Evolutionary conservation across 2,329 filamentous ascomycete species (phyloP), one percentile per base, ranked within the genome.

Genomic region (Aquanectria penicillioides): DNA sequence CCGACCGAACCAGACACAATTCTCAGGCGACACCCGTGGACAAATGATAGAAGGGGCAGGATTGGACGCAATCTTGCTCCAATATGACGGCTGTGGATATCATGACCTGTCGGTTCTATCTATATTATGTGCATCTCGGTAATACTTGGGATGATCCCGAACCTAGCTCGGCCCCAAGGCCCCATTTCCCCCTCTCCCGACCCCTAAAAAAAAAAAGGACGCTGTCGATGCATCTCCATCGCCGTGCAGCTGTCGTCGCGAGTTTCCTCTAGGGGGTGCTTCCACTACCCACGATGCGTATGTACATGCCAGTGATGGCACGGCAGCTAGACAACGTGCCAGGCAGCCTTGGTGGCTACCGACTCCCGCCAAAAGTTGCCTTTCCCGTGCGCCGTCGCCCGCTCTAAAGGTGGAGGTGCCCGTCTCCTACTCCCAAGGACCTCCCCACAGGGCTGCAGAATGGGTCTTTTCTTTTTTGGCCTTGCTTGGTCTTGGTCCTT

Each of bases 371-470:
- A 22, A 20, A 40, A 20, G 17, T n/a, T 15, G 28, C 6, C 49
- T 29, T 34, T 52, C 20, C 37, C 29, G 38, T 17, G 22, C 49
- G n/a, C 15, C 47, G 47, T 12, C 26, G 26, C n/a, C 22, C 3
- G 15, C 38, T n/a, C n/a, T n/a, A n/a, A n/a, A 12, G 47, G 47
- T 40, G 34, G 34, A 50, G 47, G 47, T 31, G 47, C 47, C 33
- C 10, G 28, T 13, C 25, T 28, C 36, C 25, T 22, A 26, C 41
- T 18, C 15, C 26, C 11, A 13, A 38, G 18, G 22, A 29, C 17
- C 46, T 18, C 41, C 41, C 55, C 55, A 58, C 41, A 58, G 55
- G 55, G 55, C 55, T 58, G 55, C 48, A 52, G 41, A n/a, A n/a
- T 33, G 54, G 54, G 47, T 44, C 41, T 25, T n/a, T n/a, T n/a